A percentile compares a stretch with the other conserved stretches of the same genome.
phyloP scores from a whole-genome alignment of 495 filamentous ascomycete genomes.

The Cenococcum geophilum region DNA sequence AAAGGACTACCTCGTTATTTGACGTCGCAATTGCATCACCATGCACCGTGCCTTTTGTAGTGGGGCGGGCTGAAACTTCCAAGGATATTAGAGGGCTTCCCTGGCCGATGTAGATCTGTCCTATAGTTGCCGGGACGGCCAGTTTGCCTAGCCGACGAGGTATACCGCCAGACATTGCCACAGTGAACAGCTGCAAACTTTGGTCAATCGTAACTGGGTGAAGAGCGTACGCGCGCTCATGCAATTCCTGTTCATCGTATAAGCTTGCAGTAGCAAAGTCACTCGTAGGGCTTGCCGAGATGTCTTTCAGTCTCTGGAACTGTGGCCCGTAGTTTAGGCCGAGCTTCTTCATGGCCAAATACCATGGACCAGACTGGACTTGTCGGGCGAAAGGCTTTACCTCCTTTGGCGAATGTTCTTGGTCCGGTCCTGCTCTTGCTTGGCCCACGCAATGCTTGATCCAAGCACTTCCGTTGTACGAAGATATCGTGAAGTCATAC shows the following conservation, averaged over 20 bases:
- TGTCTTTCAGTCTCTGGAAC: conserved; percentile 21
- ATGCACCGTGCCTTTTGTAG: too few relatives aligned
- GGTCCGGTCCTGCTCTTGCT: neutral
- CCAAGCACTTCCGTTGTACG: neutral
- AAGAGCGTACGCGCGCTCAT: conserved; percentile 14
- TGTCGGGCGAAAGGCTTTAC: neutral
- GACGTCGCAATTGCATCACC: too few relatives aligned
- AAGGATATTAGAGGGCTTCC: too few relatives aligned
- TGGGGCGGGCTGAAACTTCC: too few relatives aligned
- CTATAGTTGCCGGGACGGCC: conserved; percentile 4
- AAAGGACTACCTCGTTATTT: neutral
- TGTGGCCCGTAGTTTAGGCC: conserved; percentile 24
- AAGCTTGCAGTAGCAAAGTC: conserved; percentile 12
- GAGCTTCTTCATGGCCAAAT: conserved; percentile 14
- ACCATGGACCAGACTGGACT: conserved; percentile 7
- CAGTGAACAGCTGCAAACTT: conserved; percentile 16
- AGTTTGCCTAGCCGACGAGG: neutral
- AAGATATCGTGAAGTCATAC: neutral
- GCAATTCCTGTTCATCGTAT: conserved; percentile 4
- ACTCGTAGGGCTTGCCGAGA: neutral
- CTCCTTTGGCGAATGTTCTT: too few relatives aligned
- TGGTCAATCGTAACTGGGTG: conserved; percentile 29
- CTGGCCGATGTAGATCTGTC: neutral
- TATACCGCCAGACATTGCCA: conserved; percentile 7
- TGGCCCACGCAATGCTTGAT: neutral